Evolutionary conservation across 2,329 filamentous ascomycete species (phyloP).

Genomic region (Blastomyces parvus): DNA sequence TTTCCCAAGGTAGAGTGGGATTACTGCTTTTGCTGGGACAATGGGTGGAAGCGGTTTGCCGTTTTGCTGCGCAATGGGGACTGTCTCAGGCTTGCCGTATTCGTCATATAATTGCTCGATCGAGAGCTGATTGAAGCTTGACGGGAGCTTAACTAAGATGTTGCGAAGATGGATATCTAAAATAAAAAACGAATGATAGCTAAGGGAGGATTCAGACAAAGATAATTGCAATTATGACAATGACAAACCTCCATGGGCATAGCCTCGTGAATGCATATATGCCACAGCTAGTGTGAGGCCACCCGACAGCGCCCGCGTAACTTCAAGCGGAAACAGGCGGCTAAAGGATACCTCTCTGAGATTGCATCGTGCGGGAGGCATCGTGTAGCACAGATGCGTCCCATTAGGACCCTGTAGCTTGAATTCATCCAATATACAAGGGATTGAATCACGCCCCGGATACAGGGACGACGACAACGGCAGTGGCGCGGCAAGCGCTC

Average conservation of each 20-base stretch:
- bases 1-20: slow-evolving; percentile 24
- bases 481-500: slow-evolving; percentile 15
- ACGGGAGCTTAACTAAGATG: slow-evolving; percentile 20
- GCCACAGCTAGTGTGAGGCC: slow-evolving; percentile 14
- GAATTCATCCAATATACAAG: slow-evolving; percentile 13
- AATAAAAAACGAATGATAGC: slow-evolving; percentile 4
- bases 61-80: slow-evolving; percentile 20
- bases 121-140: slow-evolving; percentile 23
- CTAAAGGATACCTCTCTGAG: slow-evolving; percentile 16
- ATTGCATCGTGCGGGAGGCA: slow-evolving; percentile 15
- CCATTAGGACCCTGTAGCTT: slow-evolving; percentile 13
- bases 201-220: neutral
- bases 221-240: slow-evolving; percentile 1
- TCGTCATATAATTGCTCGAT: slow-evolving; percentile 25
- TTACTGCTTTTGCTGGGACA: slow-evolving; percentile 22
- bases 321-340: slow-evolving; percentile 13
- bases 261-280: slow-evolving; percentile 17
- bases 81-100: slow-evolving; percentile 24
- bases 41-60: slow-evolving; percentile 20
- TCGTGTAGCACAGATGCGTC: slow-evolving; percentile 14
- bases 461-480: neutral
- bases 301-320: slow-evolving; percentile 15
- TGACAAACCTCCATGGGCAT: slow-evolving; percentile 16
- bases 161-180: slow-evolving; percentile 27
- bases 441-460: slow-evolving; percentile 7